A percentile compares a stretch with the other conserved stretches of the same genome.
phyloP scores from a whole-genome alignment of 306 rosid species.

The Lathyrus tuberosus region DNA sequence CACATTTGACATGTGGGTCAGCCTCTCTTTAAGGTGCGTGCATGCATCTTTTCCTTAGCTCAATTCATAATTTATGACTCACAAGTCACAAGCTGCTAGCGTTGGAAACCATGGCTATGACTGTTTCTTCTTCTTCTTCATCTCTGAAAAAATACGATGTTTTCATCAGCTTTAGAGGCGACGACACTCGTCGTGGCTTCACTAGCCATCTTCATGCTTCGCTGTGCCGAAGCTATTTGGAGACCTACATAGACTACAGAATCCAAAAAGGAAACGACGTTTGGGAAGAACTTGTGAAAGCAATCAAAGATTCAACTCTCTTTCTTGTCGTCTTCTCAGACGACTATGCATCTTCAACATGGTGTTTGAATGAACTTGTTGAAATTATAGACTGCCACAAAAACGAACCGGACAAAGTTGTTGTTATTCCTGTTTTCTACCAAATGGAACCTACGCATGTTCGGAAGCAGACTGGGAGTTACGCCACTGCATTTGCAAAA shows the following conservation, averaged over 20 bases:
- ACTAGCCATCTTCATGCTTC: background rate
- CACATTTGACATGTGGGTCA: no score
- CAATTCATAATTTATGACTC: no score
- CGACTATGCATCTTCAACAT: background rate
- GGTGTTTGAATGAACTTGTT: background rate
- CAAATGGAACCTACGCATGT: background rate
- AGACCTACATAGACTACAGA: background rate
- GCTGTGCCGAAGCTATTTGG: background rate
- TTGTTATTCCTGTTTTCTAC: conserved; percentile 2
- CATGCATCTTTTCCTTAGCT: no score
- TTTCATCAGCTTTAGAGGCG: conserved; percentile 3
- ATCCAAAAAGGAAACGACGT: background rate
- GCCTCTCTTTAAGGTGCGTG: no score
- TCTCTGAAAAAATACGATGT: background rate
- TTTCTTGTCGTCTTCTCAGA: background rate
- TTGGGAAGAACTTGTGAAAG: background rate
- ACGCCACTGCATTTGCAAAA: background rate
- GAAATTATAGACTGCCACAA: background rate
- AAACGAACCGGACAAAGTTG: background rate
- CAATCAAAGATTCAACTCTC: background rate
- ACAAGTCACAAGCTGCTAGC: no score
- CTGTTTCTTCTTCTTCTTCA: background rate
- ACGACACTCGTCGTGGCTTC: background rate
- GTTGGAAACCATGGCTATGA: background rate
- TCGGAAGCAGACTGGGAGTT: background rate